Evolutionary conservation across 352 stramenopile genomes (phyloP).

Genomic region (Pythium insidiosum): DNA sequence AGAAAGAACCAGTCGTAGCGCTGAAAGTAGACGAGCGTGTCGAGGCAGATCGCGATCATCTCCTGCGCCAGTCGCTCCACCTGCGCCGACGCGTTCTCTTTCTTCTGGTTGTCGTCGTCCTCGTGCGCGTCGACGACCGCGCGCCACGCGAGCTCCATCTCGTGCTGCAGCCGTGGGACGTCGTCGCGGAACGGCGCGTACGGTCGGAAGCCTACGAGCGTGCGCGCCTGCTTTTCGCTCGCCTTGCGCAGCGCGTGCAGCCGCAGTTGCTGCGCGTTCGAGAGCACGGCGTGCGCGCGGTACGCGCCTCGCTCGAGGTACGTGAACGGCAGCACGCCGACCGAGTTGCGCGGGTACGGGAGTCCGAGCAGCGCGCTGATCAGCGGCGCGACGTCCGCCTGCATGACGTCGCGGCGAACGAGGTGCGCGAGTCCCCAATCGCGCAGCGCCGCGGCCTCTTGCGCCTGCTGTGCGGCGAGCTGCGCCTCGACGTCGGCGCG

Average conservation of each 20-base stretch:
- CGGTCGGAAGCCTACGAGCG: conserved; percentile 54
- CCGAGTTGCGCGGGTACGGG: conserved; percentile 78
- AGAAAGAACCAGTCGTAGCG: conserved; percentile 82
- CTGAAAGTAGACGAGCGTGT: conserved; percentile 70
- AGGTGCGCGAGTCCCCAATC: conserved; percentile 47
- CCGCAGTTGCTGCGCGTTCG: conserved; percentile 66
- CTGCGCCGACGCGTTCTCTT: no score
- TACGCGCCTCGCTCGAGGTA: conserved; percentile 57
- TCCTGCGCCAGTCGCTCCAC: conserved; percentile 51
- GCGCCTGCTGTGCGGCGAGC: conserved; percentile 34
- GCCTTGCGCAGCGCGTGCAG: conserved; percentile 58
- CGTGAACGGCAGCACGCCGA: conserved; percentile 67
- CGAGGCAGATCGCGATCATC: conserved; percentile 69
- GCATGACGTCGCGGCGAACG: conserved; percentile 73
- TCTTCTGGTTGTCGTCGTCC: conserved; percentile 11
- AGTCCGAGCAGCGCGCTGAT: conserved; percentile 62
- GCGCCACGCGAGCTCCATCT: conserved; percentile 19
- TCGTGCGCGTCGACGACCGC: no score
- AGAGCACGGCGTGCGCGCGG: conserved; percentile 51
- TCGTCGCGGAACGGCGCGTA: conserved; percentile 36
- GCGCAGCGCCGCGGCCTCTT: conserved; percentile 28
- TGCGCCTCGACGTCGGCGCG: conserved; percentile 46
- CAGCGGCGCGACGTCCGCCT: conserved; percentile 75
- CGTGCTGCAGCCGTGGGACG: conserved; percentile 18
- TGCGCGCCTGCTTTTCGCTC: conserved; percentile 49